Conservation (phyloP, 352 stramenopile species). For the Thalassiosira hispida region DNA sequence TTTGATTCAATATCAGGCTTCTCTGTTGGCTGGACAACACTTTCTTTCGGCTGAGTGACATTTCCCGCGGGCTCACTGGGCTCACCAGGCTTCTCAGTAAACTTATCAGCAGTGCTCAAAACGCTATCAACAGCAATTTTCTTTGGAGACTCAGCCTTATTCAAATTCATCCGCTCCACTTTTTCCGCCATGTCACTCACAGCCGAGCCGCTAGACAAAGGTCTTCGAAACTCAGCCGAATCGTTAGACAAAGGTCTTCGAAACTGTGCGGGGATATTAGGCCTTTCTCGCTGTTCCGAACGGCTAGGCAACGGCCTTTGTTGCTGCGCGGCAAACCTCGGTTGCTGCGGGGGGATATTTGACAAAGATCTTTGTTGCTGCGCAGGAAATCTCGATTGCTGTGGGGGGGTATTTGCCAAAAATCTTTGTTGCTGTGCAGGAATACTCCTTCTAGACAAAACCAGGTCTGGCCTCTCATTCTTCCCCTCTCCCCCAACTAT, state of each 20-base stretch:
- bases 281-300: not conserved
- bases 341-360: no score
- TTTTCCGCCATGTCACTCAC: conserved; percentile 2
- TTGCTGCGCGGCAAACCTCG: not conserved
- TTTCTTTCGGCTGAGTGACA: conserved; percentile 10
- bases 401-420: not conserved
- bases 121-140: conserved; percentile 2
- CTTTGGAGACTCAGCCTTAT: conserved; percentile 8
- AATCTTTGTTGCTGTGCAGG: conserved; percentile 12
- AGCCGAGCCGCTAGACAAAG: conserved; percentile 1
- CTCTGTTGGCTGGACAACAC: conserved; percentile 20
- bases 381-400: not conserved
- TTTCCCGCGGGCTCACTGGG: no score
- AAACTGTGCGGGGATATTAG: no score
- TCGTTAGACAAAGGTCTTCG: no score
- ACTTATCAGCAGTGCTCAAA: not conserved
- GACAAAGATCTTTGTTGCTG: no score
- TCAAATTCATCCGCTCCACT: conserved; percentile 21
- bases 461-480: conserved; percentile 18
- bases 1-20: conserved; percentile 18
- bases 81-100: not conserved
- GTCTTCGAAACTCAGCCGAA: no score
- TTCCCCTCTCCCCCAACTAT: not conserved
- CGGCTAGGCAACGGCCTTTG: no score
- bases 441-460: conserved; percentile 1